Conservation (phyloP, 2,329 filamentous ascomycete genomes). For the Calonectria leucothoes region DNA sequence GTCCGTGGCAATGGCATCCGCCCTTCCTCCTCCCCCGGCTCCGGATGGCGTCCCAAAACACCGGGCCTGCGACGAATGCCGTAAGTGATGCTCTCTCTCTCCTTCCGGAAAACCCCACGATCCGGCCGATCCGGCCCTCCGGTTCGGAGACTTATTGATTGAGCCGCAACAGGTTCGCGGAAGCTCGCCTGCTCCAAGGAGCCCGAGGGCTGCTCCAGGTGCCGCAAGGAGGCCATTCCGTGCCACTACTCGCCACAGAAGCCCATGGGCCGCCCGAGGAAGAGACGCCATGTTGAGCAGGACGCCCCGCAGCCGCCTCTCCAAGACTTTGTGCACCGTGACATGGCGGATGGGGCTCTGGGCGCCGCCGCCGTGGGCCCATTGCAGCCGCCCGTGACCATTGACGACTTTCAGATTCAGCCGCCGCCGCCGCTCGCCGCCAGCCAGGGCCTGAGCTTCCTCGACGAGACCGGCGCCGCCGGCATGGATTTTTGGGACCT, state of each 20-base stretch:
- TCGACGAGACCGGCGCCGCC: slow-evolving; percentile 42
- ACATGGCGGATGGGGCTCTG: neutral
- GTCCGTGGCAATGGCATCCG: slow-evolving; percentile 34
- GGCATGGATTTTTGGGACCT: slow-evolving; percentile 53
- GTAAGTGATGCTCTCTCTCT: slow-evolving; percentile 56
- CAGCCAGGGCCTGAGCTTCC: slow-evolving; percentile 50
- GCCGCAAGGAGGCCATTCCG: slow-evolving; percentile 64
- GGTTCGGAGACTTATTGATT: slow-evolving; percentile 44
- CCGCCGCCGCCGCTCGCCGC: slow-evolving; percentile 22
- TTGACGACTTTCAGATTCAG: slow-evolving; percentile 17
- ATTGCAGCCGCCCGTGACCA: neutral
- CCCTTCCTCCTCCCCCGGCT: slow-evolving; percentile 13
- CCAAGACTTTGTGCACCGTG: slow-evolving; percentile 16
- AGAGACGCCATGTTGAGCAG: slow-evolving; percentile 58
- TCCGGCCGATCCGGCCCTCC: slow-evolving; percentile 9
- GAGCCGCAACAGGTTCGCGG: slow-evolving; percentile 60
- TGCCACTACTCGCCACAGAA: slow-evolving; percentile 75
- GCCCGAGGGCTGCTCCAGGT: slow-evolving; percentile 68
- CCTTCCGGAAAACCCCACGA: neutral
- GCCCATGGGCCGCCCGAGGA: slow-evolving; percentile 73
- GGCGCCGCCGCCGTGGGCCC: neutral
- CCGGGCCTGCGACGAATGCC: slow-evolving; percentile 75
- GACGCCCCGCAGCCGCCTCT: slow-evolving; percentile 36
- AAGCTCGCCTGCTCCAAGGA: slow-evolving; percentile 76
- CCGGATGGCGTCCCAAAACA: slow-evolving; percentile 57